phyloP scores from a whole-genome alignment of 1,284 basidiomycete species.

The Bondarzewia mesenterica region DNA sequence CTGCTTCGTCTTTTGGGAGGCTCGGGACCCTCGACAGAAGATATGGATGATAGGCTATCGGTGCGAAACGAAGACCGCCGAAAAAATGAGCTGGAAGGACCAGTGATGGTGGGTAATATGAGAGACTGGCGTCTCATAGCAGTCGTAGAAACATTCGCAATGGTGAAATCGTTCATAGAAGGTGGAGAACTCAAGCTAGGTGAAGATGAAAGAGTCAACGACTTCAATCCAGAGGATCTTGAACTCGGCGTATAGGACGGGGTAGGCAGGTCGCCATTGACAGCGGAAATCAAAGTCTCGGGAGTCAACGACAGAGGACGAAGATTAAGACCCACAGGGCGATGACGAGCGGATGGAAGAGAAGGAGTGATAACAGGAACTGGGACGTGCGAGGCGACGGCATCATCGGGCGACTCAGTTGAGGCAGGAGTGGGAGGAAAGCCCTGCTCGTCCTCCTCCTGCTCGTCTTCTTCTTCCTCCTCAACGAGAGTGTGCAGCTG shows the following conservation, averaged over 20 bases:
- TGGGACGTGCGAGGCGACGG: slow-evolving; percentile 15
- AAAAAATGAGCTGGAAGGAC: slow-evolving; percentile 14
- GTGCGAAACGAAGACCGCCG: slow-evolving; percentile 21
- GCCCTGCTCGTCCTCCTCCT: slow-evolving; percentile 30
- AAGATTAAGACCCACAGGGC: slow-evolving; percentile 56
- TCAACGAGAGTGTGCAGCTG: slow-evolving; percentile 69
- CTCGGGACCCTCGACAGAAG: slow-evolving; percentile 11
- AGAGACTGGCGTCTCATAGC: slow-evolving; percentile 21
- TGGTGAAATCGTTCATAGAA: slow-evolving; percentile 18
- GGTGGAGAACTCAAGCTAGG: slow-evolving; percentile 18
- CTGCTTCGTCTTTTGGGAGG: slow-evolving; percentile 41
- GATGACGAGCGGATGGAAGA: slow-evolving; percentile 36
- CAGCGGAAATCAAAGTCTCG: slow-evolving; percentile 30
- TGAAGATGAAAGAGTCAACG: slow-evolving; percentile 38
- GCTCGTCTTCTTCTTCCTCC: slow-evolving; percentile 71
- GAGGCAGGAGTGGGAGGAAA: slow-evolving; percentile 14
- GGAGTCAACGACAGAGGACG: slow-evolving; percentile 65
- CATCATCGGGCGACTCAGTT: slow-evolving; percentile 8
- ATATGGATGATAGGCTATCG: slow-evolving; percentile 12
- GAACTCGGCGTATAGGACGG: slow-evolving; percentile 42
- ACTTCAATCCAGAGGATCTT: slow-evolving; percentile 32
- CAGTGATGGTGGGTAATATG: slow-evolving; percentile 17
- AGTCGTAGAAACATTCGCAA: slow-evolving; percentile 10
- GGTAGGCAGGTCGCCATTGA: slow-evolving; percentile 39
- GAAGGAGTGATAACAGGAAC: slow-evolving; percentile 9